These are phyloP conservation scores for Trichoderma endophyticum DNA, from an alignment of 2,329 filamentous ascomycete genomes.

Conservation along the genomic window DNA sequence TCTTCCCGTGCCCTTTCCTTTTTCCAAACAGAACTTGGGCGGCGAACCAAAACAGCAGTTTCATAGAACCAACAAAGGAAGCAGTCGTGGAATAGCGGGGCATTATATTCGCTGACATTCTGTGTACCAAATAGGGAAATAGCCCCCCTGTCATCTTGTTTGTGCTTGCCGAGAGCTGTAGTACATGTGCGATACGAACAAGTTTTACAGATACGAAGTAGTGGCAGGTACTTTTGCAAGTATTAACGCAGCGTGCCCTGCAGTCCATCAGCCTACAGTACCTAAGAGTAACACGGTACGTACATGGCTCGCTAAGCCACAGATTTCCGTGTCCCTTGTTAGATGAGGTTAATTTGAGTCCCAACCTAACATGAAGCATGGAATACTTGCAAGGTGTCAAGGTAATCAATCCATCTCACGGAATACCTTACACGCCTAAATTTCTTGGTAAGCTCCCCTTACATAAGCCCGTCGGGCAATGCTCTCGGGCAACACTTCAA, in stretches of 20 bases:
- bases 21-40: neutral
- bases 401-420: neutral
- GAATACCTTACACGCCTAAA: neutral
- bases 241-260: neutral
- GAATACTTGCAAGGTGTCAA: neutral
- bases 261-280: neutral
- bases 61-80: neutral
- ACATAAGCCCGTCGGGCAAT: neutral
- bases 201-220: neutral
- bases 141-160: neutral
- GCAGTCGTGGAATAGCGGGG: neutral
- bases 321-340: neutral
- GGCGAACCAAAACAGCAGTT: neutral
- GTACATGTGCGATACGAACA: neutral
- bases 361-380: neutral
- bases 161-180: neutral
- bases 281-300: neutral
- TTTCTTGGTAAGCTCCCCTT: neutral
- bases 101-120: neutral
- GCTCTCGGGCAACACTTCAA: neutral
- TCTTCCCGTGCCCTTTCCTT: neutral
- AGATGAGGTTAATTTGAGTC: conserved; percentile 1
- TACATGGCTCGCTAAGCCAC: neutral
- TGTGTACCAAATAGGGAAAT: neutral
- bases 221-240: neutral